These are phyloP conservation scores for Exophiala calicioides DNA, from an alignment of 2,329 filamentous ascomycete species.

Conservation along the genomic window DNA sequence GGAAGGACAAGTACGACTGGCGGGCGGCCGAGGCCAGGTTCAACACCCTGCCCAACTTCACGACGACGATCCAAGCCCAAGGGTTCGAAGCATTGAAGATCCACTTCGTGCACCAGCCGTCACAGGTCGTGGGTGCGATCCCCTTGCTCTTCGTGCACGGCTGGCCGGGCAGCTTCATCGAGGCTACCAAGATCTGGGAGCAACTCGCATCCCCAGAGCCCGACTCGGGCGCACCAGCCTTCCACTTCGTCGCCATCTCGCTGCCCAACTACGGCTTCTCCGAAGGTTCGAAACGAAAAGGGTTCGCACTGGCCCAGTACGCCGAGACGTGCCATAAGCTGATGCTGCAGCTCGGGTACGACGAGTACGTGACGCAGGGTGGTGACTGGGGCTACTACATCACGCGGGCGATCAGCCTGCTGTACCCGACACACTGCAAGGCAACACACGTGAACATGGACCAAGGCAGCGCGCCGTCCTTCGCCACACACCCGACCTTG, in stretches of 20 bases:
- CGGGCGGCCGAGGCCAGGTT: slow-evolving; percentile 58
- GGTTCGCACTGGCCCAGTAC: slow-evolving; percentile 63
- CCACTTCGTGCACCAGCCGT: slow-evolving; percentile 42
- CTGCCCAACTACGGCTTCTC: slow-evolving; percentile 61
- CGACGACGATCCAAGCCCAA: slow-evolving; percentile 37
- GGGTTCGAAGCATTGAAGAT: slow-evolving; percentile 28
- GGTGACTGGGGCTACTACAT: slow-evolving; percentile 71
- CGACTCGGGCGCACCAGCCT: slow-evolving; percentile 45
- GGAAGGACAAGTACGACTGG: slow-evolving; percentile 63
- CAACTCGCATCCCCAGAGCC: slow-evolving; percentile 40
- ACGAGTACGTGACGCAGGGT: slow-evolving; percentile 61
- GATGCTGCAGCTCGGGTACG: slow-evolving; percentile 68
- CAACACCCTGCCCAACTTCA: slow-evolving; percentile 63
- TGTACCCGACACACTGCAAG: slow-evolving; percentile 60
- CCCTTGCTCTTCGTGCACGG: slow-evolving; percentile 31
- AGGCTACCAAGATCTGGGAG: slow-evolving; percentile 34
- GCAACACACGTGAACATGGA: slow-evolving; percentile 66
- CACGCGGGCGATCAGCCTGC: slow-evolving; percentile 60
- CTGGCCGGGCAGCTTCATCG: slow-evolving; percentile 31
- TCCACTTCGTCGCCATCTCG: slow-evolving; percentile 56
- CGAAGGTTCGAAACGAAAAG: slow-evolving; percentile 51
- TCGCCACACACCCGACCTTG: slow-evolving; percentile 56
- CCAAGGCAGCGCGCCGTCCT: slow-evolving; percentile 50
- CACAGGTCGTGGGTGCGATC: slow-evolving; percentile 27
- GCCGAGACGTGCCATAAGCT: slow-evolving; percentile 66